Conservation (phyloP, 2,329 filamentous ascomycete species). For the Sporothrix humicola region DNA sequence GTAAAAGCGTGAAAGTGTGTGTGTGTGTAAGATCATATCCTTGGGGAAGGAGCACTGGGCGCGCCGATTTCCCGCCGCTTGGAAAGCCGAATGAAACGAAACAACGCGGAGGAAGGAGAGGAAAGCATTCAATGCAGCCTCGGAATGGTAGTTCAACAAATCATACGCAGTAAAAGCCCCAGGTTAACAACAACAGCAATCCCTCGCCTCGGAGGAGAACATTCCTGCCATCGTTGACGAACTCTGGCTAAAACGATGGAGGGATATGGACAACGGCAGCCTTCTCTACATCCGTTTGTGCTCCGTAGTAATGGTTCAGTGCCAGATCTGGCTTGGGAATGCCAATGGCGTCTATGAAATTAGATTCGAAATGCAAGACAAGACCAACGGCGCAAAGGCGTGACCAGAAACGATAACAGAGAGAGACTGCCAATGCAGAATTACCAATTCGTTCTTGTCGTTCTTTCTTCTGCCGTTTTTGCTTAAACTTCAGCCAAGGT, state of each 20-base stretch:
- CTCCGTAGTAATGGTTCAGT: neutral
- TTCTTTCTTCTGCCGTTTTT: neutral
- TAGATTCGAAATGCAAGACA: conserved; percentile 6
- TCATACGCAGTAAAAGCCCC: no score
- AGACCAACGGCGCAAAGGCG: neutral
- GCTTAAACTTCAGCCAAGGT: neutral
- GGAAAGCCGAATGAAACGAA: conserved; percentile 1
- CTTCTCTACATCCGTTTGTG: neutral
- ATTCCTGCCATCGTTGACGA: conserved; percentile 12
- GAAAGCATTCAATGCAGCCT: neutral
- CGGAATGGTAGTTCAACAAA: neutral
- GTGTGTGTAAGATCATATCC: neutral
- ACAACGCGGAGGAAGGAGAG: neutral
- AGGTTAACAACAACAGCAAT: neutral
- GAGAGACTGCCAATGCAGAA: neutral
- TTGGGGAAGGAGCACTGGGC: neutral
- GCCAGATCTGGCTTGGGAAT: neutral
- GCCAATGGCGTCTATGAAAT: conserved; percentile 7
- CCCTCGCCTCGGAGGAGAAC: conserved; percentile 1
- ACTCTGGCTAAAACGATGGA: conserved; percentile 5
- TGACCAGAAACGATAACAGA: neutral
- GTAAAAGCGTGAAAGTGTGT: no score
- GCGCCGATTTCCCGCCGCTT: conserved; percentile 20
- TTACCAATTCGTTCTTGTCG: conserved; percentile 12
- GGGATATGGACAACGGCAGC: neutral